phyloP scores from a whole-genome alignment of 2,329 filamentous ascomycete species.

The Teratosphaeria destructans region DNA sequence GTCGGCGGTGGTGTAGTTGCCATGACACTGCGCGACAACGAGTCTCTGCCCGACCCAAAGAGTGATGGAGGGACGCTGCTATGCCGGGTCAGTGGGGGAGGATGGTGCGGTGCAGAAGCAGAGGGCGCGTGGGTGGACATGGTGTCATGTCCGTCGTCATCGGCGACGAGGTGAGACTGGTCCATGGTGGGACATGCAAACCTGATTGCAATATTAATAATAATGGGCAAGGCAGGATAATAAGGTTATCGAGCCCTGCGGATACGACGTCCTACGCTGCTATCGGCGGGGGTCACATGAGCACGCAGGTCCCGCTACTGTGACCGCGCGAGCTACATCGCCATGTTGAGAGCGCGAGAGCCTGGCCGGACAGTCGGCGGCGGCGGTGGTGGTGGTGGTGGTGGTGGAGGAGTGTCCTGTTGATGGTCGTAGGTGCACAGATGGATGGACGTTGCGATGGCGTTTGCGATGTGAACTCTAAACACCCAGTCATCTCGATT shows the following conservation, averaged over 20 bases:
- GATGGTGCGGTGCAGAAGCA: not conserved
- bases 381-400: too few species aligned
- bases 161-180: not conserved
- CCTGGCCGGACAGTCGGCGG: not conserved
- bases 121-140: not conserved
- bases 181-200: not conserved
- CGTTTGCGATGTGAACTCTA: not conserved
- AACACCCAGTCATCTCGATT: not conserved
- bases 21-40: constrained; percentile 5
- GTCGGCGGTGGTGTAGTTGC: constrained; percentile 1
- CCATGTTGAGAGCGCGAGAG: not conserved
- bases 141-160: not conserved
- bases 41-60: constrained; percentile 10
- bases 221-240: not conserved
- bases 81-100: constrained; percentile 7
- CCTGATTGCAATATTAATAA: not conserved
- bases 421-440: not conserved
- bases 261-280: not conserved
- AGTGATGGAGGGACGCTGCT: constrained; percentile 13
- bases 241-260: not conserved
- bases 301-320: not conserved
- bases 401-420: not conserved
- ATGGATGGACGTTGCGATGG: not conserved
- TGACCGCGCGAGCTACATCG: not conserved
- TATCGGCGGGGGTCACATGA: not conserved